These are phyloP conservation scores for Thalassiosira profunda DNA, from an alignment of 108 stramenopile genomes.

Conservation along the genomic window DNA sequence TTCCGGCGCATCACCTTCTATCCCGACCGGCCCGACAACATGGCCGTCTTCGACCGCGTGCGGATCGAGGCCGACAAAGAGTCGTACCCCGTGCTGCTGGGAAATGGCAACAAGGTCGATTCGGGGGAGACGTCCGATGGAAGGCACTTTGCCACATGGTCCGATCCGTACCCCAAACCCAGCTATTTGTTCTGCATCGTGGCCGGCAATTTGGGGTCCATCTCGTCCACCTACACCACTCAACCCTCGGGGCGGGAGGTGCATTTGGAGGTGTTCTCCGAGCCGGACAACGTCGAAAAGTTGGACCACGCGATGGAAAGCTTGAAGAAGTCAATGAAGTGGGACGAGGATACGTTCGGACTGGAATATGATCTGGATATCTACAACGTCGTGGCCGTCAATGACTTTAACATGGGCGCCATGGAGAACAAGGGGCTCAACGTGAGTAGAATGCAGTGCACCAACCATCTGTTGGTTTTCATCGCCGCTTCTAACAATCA, in stretches of 20 bases:
- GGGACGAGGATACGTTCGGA: conserved; percentile 80
- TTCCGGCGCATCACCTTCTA: conserved; percentile 80
- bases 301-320: conserved; percentile 66
- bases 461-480: no score
- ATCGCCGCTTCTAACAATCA: conserved; percentile 5
- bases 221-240: conserved; percentile 58
- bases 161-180: conserved; percentile 83
- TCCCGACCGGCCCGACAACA: conserved; percentile 81
- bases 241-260: conserved; percentile 64
- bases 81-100: conserved; percentile 61
- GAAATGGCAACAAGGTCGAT: conserved; percentile 69
- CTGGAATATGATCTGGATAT: conserved; percentile 83
- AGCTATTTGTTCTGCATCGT: conserved; percentile 80
- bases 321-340: conserved; percentile 72
- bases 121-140: conserved; percentile 19
- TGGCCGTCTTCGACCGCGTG: conserved; percentile 56
- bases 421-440: conserved; percentile 83
- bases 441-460: no score
- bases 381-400: conserved; percentile 75
- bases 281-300: conserved; percentile 72
- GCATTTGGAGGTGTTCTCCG: conserved; percentile 61
- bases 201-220: conserved; percentile 66
- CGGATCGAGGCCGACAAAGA: conserved; percentile 53
- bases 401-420: conserved; percentile 81
- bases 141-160: conserved; percentile 63